Base-by-base conservation (phyloP, 2,329 filamentous ascomycete genomes). In the Biscogniauxia mediterranea region DNA sequence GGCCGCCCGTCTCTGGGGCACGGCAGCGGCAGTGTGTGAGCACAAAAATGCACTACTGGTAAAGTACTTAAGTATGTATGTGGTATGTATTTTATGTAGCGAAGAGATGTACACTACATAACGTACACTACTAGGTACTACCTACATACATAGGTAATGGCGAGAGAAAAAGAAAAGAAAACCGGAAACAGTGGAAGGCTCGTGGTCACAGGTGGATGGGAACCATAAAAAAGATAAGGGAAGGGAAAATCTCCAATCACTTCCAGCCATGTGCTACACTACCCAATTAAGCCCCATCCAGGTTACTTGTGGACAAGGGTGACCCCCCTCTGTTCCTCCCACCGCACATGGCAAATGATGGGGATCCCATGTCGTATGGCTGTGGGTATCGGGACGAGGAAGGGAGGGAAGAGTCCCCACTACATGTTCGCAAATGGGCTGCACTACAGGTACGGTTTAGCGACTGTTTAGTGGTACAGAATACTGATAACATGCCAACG, bases 341-440 rank as follows among this genome's bases (percentile, higher is more conserved):
- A 66, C 55, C 63, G 65, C 65, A 66, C 65, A 66, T 66, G 65
- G 65, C 65, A 65, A 66, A 64, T 64, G 56, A 66, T 63, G 60
- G 64, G 60, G 64, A 58, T 66, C 64, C 58, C 64, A 64, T 57
- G 62, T 57, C 62, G 55, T 59, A 66, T 64, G 58, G 62, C 60
- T 19, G 32, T 54, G 25, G 52, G n/a, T 32, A n/a, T 32, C 63
- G 63, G 65, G 64, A 63, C 61, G 59, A 57, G 63, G 28, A 58
- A 59, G 63, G 63, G 62, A 59, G 59, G 54, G 63, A 5, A 56
- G 58, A 63, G 61, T 65, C 64, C 59, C 65, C 58, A 56, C 56
- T 17, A 61, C 57, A 63, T 66, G 54, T 58, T 52, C 64, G 64
- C 64, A 61, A 52, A 63, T 61, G 57, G 57, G 55, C 56, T 13